Evolutionary conservation across 2,329 filamentous ascomycete species (phyloP), one percentile per base, ranked within the genome.

Genomic region (Salinomyces thailandicus): DNA sequence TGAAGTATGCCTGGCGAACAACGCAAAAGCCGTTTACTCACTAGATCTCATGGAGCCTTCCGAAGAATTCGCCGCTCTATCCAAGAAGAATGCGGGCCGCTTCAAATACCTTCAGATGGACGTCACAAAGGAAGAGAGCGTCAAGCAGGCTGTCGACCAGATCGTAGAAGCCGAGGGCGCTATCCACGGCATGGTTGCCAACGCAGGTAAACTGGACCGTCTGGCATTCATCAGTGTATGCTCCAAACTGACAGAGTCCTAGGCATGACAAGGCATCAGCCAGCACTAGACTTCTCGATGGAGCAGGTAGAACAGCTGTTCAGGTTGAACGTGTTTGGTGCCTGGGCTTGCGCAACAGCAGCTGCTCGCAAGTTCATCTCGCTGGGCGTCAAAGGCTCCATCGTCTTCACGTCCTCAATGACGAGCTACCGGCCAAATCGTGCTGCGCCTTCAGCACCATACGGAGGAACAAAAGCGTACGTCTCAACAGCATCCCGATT

Each of bases 391-490:
- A 41, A 41, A 13, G 39, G 39, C 17, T 37, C 35, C 7, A 41
- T 41, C 26, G 35, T 41, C 18, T 41, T 41, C 31, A 41, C 39
- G 3, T 35, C 39, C 3, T 41, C 39, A 19, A 41, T 41, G 39
- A 41, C 39, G 5, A 37, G 33, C 11, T 41, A 41, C 31, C 35
- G 31, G 37, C 45, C 47, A 3, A 48, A 48, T 22, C 41, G 52
- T 7, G 51, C 52, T 1, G 52, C 48, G 12, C 52, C 52, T 8
- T 51, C 47, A 17, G 52, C 52, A 15, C 61, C 62, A 1, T 65
- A 64, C 39, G 62, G 62, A 24, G 62, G 59, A 8, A 64, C 62
- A 17, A 65, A 65, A 46, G 62, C 53, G 9, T 60, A 61, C 5
- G 58, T 64, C n/a, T n/a, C n/a, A n/a, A n/a, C n/a, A n/a, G n/a